Evolutionary conservation across 2,329 filamentous ascomycete species (phyloP).

Genomic region (Dactylellina leptospora): DNA sequence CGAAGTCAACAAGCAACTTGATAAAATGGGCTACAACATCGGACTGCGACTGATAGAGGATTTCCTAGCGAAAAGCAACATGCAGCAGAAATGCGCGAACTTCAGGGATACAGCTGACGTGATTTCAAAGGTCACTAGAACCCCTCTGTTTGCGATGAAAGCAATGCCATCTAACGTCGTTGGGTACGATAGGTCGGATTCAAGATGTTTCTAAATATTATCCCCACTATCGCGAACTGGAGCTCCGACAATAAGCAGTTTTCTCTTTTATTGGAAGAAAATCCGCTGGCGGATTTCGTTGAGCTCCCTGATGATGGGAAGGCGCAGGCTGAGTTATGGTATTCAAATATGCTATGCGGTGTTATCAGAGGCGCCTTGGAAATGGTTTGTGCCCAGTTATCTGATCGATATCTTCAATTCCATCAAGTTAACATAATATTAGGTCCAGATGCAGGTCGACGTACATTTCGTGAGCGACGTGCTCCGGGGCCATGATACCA

Average conservation of each 20-base stretch:
- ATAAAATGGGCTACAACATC: conserved; percentile 99
- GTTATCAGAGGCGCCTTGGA: conserved; percentile 89
- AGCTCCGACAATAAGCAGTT: conserved; percentile 96
- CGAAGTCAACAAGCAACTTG: conserved; percentile 96
- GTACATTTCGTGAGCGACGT: conserved; percentile 95
- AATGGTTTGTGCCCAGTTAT: conserved; percentile 74
- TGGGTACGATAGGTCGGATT: conserved; percentile 79
- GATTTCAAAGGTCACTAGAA: conserved; percentile 78
- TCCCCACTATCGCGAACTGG: conserved; percentile 93
- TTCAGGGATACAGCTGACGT: conserved; percentile 97
- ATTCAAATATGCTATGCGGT: conserved; percentile 95
- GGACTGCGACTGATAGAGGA: conserved; percentile 95
- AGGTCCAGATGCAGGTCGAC: conserved; percentile 95
- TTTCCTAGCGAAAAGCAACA: conserved; percentile 94
- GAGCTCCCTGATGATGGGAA: conserved; percentile 94
- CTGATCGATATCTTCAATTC: neutral
- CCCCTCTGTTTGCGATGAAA: neutral
- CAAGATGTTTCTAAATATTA: conserved; percentile 98
- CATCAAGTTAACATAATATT: neutral
- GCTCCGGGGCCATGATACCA: conserved; percentile 90
- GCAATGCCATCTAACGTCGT: conserved; percentile 38
- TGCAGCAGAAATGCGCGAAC: conserved; percentile 85
- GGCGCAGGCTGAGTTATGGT: conserved; percentile 97
- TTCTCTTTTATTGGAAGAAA: conserved; percentile 94
- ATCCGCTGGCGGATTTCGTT: conserved; percentile 95